Percentiles rank a stretch among this genome's conserved stretches.
Evolutionary conservation across 441 rosid genomes (phyloP).

Genomic region (Heliophila coronopifolia): DNA sequence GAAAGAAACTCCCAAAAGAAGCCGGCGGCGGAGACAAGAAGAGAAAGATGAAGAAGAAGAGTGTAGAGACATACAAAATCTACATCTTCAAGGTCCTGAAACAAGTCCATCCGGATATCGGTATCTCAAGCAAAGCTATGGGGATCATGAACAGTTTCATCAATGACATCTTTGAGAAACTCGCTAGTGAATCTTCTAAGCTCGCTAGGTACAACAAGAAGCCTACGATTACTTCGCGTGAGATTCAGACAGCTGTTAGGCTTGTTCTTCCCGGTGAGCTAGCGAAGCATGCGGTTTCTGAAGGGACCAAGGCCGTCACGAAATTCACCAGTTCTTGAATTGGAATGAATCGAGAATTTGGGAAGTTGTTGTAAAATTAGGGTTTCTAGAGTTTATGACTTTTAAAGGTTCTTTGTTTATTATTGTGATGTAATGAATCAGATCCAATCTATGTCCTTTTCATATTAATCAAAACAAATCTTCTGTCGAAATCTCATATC

Average conservation of each 20-base stretch:
- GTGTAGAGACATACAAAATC: constrained; percentile 47
- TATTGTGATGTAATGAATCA: too few relatives aligned
- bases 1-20: constrained; percentile 45
- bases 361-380: too few relatives aligned
- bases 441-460: too few relatives aligned
- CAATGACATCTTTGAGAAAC: constrained; percentile 42
- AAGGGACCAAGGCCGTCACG: constrained; percentile 41
- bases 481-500: too few relatives aligned
- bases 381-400: too few relatives aligned
- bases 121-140: constrained; percentile 44
- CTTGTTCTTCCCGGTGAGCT: constrained; percentile 37
- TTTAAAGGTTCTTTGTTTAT: too few relatives aligned
- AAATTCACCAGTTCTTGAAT: constrained; percentile 39
- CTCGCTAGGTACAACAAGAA: constrained; percentile 41
- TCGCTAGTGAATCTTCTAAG: constrained; percentile 32
- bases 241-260: constrained; percentile 40
- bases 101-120: constrained; percentile 39
- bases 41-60: constrained; percentile 41
- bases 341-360: too few relatives aligned
- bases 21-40: constrained; percentile 36
- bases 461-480: too few relatives aligned
- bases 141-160: constrained; percentile 38
- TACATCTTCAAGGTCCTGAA: constrained; percentile 46
- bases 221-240: constrained; percentile 38
- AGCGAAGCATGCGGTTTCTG: constrained; percentile 41